Evolutionary conservation across 2,329 filamentous ascomycete genomes (phyloP), one percentile per base, ranked within the genome.

Genomic region (Colletotrichum chlorophyti): DNA sequence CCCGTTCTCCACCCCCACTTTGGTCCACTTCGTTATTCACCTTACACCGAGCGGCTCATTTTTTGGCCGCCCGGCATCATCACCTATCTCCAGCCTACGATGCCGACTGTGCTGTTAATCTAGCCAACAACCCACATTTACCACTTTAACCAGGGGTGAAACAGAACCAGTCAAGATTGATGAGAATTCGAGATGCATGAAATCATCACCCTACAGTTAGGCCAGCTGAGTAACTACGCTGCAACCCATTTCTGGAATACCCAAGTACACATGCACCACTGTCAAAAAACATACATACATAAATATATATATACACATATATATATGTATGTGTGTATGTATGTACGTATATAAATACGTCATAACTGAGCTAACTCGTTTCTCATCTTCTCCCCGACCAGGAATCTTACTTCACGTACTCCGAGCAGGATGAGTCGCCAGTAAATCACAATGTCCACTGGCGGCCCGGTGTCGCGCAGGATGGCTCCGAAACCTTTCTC

Each of bases 231-330:
- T 72, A 99, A 99, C 74, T 96, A 97, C 69, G 79, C 96, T 19
- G 93, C 90, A 26, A 96, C 93, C 0, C 95, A 99, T 77, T 99
- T 97, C 74, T 99, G 95, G 95, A 99, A 99, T 68, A 82, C 91
- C 6, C 94, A 97, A 80, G 91, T 91, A 40, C 12, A 11, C 27
- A 15, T 15, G 21, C 15, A 12, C 21, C 10, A 6, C n/a, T n/a
- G n/a, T n/a, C n/a, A n/a, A n/a, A n/a, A n/a, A n/a, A n/a, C n/a
- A n/a, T n/a, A n/a, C n/a, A n/a, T n/a, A n/a, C n/a, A n/a, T n/a
- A 15, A 23, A 24, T 21, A 12, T 38, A 21, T 12, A n/a, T n/a
- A n/a, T n/a, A n/a, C n/a, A n/a, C n/a, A n/a, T n/a, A n/a, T n/a
- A n/a, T n/a, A n/a, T n/a, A n/a, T n/a, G n/a, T n/a, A n/a, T n/a